Conservation (phyloP, 192 early-diverging fungal species). For the Coemansia sp. region DNA sequence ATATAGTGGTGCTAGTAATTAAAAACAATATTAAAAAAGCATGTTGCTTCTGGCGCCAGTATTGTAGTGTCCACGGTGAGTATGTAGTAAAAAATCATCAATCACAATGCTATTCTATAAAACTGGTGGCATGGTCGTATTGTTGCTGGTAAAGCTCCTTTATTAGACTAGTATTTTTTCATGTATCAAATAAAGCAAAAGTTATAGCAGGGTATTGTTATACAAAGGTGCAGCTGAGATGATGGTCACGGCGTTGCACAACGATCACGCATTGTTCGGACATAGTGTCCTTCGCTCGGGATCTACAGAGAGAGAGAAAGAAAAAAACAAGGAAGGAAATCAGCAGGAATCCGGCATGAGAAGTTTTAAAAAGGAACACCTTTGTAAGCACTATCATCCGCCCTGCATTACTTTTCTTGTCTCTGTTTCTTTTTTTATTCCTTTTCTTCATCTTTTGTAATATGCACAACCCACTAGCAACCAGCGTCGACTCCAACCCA, state of each 20-base stretch:
- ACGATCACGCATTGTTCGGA: not conserved
- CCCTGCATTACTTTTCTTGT: not conserved
- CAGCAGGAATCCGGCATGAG: not conserved
- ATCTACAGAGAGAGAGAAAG: not conserved
- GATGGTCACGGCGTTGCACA: not conserved
- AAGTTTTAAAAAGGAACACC: not conserved
- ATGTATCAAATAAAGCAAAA: not conserved
- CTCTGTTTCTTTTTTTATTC: not conserved
- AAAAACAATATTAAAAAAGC: too few relatives aligned
- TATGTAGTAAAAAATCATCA: too few relatives aligned
- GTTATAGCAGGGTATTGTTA: not conserved
- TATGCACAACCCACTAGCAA: conserved; percentile 1
- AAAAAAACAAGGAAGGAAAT: not conserved
- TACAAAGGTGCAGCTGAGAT: not conserved
- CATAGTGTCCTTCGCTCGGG: not conserved
- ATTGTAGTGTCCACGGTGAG: too few relatives aligned
- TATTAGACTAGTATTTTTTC: too few relatives aligned
- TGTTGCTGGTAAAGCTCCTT: too few relatives aligned
- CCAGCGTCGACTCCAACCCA: conserved; percentile 1
- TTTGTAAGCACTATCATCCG: not conserved
- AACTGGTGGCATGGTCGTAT: too few relatives aligned
- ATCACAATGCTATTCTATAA: too few relatives aligned
- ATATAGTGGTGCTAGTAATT: too few relatives aligned
- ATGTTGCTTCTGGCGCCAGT: too few relatives aligned
- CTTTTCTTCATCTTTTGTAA: not conserved